Base-by-base conservation (phyloP, 352 stramenopile species). In the Pythium phragmiticola region DNA sequence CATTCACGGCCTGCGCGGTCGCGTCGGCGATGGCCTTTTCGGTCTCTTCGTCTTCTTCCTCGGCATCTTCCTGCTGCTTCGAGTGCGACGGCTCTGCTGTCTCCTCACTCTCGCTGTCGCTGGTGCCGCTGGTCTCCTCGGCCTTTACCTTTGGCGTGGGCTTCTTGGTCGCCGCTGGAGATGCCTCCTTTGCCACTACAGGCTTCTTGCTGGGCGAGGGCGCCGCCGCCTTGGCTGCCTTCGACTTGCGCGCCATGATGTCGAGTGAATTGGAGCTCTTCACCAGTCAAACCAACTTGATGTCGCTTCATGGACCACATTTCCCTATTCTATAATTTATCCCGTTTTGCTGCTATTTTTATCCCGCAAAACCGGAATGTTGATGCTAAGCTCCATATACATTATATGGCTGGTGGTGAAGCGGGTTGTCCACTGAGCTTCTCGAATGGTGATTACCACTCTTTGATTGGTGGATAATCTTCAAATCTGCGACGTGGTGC, bases 11-110 rank as follows among this genome's bases (percentile, higher is more conserved):
- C 50, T 78, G 71, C 39, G 70, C 73, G 16, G 73, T 65, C 3
- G 74, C 80, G 2, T 87, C 75, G 2, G 72, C 75, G 1, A 88
- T 74, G 9, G 80, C 80, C 54, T 83, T 70, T 57, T 90, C 81
- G 19, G 77, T 86, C 60, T 90, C 84, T 8, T 78, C 73, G 33
- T 90, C 80, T 52, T 82, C 76, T 23, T 82, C 49, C 36, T 84
- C 64, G 28, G n/a, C 54, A 26, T 57, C 5, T 13, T 75, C 50
- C 14, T 66, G 51, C 28, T 51, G 42, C 52, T 73, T 48, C 1
- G 11, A 14, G 23, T 68, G 47, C 3, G 76, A 51, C 9, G 50
- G 33, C 16, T 68, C 57, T n/a, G 57, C 56, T 19, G 74, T 63
- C 42, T 70, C 72, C 11, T 75, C 69, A 3, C 64, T 57, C 9